Base-by-base conservation (phyloP, 1,139 yeast genomes). In the Tardiomyces blankii region DNA sequence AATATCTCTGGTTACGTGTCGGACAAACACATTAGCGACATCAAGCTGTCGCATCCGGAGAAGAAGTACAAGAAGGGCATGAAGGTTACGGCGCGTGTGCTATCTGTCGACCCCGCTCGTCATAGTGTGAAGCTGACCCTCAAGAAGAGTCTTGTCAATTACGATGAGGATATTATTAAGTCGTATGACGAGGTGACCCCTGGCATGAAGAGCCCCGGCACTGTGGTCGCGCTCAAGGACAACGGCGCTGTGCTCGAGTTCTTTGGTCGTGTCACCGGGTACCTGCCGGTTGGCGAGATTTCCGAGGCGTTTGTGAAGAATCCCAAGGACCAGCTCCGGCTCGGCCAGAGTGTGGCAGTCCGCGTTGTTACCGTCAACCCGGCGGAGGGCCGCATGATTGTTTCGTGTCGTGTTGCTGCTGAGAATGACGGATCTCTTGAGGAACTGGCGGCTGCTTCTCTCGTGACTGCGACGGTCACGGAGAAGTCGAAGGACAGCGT, bases 291-390 rank as follows among this genome's bases (percentile, higher is more conserved):
- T 52, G 72, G 80, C 47, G 97, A 91, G 67, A 85, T 91, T 56
- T 83, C 95, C 45, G 97, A 91, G 65, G 82, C 95, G 1, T 85
- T 77, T 61, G 91, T 88, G 42, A 73, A 72, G 48, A 78, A 78
- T 46, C 88, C 95, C 18, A 77, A 76, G 54, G 94, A 88, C 52
- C 83, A 82, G 62, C 74, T 89, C 57, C 79, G 78, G 53, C 60
- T 85, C 21, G 96, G 96, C 2, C 98, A 91, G 66, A 82, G 96
- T 4, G 82, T 91, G 40, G 70, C 73, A 32, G 93, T 85, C 6
- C 77, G 82, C 54, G 69, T 91, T 27, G 58, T 81, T 42, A 68
- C 70, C 39, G 76, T 82, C 41, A 80, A 83, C 53, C 64, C 72
- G 23, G 78, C 73, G 14, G 68, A 69, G 32, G 69, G 75, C 41